phyloP scores from a whole-genome alignment of 805 yeast genomes.

The Candida jianshihensis region DNA sequence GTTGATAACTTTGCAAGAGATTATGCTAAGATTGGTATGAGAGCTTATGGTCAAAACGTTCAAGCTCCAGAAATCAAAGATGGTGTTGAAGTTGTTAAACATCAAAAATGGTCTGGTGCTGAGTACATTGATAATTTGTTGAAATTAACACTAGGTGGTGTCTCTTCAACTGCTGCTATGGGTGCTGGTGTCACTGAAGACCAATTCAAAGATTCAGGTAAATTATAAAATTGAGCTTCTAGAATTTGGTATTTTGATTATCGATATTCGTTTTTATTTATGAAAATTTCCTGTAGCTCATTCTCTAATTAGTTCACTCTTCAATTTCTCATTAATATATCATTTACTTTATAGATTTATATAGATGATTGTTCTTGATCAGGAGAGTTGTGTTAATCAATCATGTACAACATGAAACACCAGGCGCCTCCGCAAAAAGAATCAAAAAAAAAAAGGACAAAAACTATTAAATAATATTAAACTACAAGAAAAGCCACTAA shows the following conservation, averaged over 20 bases:
- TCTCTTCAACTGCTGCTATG: conserved; percentile 95
- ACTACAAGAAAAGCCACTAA: too few relatives aligned
- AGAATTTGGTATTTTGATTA: background rate
- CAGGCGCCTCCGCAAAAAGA: too few relatives aligned
- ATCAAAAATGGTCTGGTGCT: conserved; percentile 99
- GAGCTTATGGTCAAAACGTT: conserved; percentile 84
- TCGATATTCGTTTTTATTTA: background rate
- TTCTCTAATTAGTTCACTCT: too few relatives aligned
- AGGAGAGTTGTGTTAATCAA: too few relatives aligned
- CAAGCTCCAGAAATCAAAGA: conserved; percentile 83
- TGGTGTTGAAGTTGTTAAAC: conserved; percentile 93
- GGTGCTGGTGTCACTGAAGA: conserved; percentile 98
- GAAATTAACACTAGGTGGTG: conserved; percentile 90
- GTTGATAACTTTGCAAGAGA: conserved; percentile 77
- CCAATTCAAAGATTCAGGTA: conserved; percentile 55
- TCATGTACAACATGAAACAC: too few relatives aligned
- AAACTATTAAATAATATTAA: too few relatives aligned
- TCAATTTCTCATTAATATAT: too few relatives aligned
- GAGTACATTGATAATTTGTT: conserved; percentile 89
- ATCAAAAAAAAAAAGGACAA: too few relatives aligned
- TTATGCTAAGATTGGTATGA: conserved; percentile 82
- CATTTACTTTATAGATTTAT: too few relatives aligned
- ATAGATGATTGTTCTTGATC: too few relatives aligned
- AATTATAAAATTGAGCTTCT: background rate
- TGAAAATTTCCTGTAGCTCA: background rate